Conservation (phyloP, 331 rosid species). For the Arachis monticola region DNA sequence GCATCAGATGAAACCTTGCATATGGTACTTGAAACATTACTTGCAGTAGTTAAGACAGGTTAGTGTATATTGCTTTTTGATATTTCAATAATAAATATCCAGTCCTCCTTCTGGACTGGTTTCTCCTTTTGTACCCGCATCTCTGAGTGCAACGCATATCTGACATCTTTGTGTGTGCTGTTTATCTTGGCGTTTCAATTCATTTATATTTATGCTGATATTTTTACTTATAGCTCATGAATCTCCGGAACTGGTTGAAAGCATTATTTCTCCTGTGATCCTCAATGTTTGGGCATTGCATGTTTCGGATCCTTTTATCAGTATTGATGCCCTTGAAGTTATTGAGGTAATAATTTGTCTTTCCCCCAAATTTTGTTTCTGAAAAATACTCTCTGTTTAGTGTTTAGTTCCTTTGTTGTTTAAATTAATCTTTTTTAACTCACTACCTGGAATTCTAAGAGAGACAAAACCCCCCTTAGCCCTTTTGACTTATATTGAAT, state of each 20-base stretch:
- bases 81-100: background rate
- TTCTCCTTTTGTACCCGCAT: slow-evolving; percentile 3
- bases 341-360: slow-evolving; percentile 71
- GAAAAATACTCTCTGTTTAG: slow-evolving; percentile 14
- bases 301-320: slow-evolving; percentile 88
- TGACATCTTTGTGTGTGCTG: background rate
- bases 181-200: slow-evolving; percentile 7
- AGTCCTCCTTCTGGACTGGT: slow-evolving; percentile 8
- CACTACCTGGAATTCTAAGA: no score
- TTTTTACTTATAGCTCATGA: slow-evolving; percentile 62
- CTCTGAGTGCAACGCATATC: background rate
- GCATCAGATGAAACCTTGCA: slow-evolving; percentile 93
- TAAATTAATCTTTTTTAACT: slow-evolving; percentile 22
- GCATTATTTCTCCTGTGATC: slow-evolving; percentile 77
- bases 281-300: slow-evolving; percentile 88
- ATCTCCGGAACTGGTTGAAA: slow-evolving; percentile 65
- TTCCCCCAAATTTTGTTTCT: slow-evolving; percentile 8
- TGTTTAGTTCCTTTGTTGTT: slow-evolving; percentile 24
- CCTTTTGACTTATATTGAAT: no score
- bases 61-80: slow-evolving; percentile 25
- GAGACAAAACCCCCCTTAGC: no score
- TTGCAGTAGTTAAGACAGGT: slow-evolving; percentile 83
- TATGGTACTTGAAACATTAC: slow-evolving; percentile 91
- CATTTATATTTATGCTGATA: slow-evolving; percentile 27
- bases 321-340: slow-evolving; percentile 93